Percentiles rank a stretch among this genome's conserved stretches.
Conservation (phyloP, 768 basidiomycete species). For the Hygrocybe coccinea region DNA sequence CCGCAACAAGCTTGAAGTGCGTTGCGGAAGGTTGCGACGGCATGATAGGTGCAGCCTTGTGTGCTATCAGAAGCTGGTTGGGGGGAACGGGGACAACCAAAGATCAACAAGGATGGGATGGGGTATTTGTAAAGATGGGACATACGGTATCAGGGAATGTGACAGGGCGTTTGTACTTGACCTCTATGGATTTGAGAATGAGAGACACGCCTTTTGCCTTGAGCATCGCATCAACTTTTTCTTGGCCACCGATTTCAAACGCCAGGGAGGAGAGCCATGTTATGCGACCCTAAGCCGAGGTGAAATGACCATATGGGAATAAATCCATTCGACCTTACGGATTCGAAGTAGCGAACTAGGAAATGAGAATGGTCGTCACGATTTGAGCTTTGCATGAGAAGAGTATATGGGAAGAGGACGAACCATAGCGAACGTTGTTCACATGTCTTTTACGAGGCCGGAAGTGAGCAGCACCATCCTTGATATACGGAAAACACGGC, state of each 20-base stretch:
- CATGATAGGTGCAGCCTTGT: constrained; percentile 41
- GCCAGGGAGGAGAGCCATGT: constrained; percentile 61
- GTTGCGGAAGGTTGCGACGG: constrained; percentile 31
- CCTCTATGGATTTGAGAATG: constrained; percentile 65
- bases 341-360: constrained; percentile 66
- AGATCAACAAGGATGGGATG: constrained; percentile 1
- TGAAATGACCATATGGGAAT: neutral
- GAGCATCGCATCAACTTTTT: constrained; percentile 52
- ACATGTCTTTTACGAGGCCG: constrained; percentile 50
- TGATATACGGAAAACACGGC: neutral
- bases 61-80: constrained; percentile 58
- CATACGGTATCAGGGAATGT: constrained; percentile 72
- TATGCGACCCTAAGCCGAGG: constrained; percentile 51
- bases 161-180: constrained; percentile 67
- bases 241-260: constrained; percentile 53
- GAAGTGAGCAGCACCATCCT: neutral
- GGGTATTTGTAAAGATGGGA: constrained; percentile 8
- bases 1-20: constrained; percentile 45
- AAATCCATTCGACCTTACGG: constrained; percentile 35
- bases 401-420: constrained; percentile 15
- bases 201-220: constrained; percentile 62
- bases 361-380: neutral
- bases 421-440: constrained; percentile 72
- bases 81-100: neutral
- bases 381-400: neutral